Base-by-base conservation (phyloP, 2,329 filamentous ascomycete genomes). In the Fusarium pseudocircinatum region DNA sequence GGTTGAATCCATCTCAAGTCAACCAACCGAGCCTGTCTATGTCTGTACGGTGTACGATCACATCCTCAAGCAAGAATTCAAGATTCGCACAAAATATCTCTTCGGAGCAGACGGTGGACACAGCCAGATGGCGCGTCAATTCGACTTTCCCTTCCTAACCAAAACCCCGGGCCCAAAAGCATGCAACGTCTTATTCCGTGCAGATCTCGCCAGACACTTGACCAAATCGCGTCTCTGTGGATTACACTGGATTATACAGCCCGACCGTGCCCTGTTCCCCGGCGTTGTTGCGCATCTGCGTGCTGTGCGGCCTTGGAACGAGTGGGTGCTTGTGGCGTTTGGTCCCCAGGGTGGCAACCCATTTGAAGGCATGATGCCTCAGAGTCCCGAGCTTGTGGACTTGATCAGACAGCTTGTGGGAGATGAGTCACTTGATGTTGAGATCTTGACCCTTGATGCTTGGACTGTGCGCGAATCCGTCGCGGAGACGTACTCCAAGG, bases 21-120 rank as follows among this genome's bases (percentile, higher is more conserved):
- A 16, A 2, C 0, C 14, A 1, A 6, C 26, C 1, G 3, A 30
- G 1, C 0, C 14, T 1, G 14, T 3, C 13, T 47, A 47, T 47
- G 5, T n/a, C 10, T 47, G 46, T 4, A 32, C 10, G 3, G 10
- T 32, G 1, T n/a, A 49, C 11, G 28, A 49, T 6, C 10, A 32
- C 4, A 49, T 49, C 11, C 2, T n/a, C 3, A 49, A 49, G 28
- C 46, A 18, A 32, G 46, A 49, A 16, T 49, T 49, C 13, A 49
- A 18, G 1, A 9, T 32, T 3, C 7, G 22, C 11, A n/a, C 46
- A 49, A 49, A n/a, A 4, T n/a, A 49, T 6, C 46, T 49, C 2
- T n/a, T 49, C 3, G 28, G 28, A 3, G 46, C 46, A 4, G 46
- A 49, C 13, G 46, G 46, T 2, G 46, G 10, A 1, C 20, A 28